Evolutionary conservation across 2,329 filamentous ascomycete genomes (phyloP).

Genomic region (Dactylellina parvicollis): DNA sequence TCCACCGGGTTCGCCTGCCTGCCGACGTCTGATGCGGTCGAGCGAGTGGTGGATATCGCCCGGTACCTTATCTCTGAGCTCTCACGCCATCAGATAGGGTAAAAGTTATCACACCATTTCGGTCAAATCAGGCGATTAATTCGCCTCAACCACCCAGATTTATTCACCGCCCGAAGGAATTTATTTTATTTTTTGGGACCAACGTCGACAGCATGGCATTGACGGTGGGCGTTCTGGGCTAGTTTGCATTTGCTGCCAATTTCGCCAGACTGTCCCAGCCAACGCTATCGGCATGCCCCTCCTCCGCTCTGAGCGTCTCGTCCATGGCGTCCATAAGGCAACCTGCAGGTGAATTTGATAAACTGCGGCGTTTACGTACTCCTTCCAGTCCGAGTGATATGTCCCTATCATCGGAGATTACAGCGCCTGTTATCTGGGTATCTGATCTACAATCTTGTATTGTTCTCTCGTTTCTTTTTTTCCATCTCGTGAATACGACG

Average conservation of each 20-base stretch:
- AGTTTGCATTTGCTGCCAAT: not conserved
- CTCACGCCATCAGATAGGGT: slow-evolving; percentile 54
- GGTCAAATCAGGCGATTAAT: slow-evolving; percentile 47
- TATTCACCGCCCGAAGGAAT: too few species aligned
- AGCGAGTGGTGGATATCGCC: slow-evolving; percentile 42
- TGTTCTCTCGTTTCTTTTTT: slow-evolving; percentile 1
- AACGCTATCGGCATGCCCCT: slow-evolving; percentile 39
- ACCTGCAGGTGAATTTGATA: slow-evolving; percentile 30
- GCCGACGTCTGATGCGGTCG: slow-evolving; percentile 30
- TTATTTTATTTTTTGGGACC: too few species aligned
- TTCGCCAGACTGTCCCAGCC: slow-evolving; percentile 11
- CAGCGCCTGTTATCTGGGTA: slow-evolving; percentile 40
- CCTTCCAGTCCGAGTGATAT: slow-evolving; percentile 1
- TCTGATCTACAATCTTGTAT: slow-evolving; percentile 49
- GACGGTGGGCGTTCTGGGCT: too few species aligned
- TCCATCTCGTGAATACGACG: not conserved
- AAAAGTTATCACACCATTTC: slow-evolving; percentile 53
- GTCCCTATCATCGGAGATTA: slow-evolving; percentile 51
- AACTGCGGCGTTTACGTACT: slow-evolving; percentile 36
- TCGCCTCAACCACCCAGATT: slow-evolving; percentile 40
- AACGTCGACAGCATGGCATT: too few species aligned
- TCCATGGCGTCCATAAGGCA: slow-evolving; percentile 11
- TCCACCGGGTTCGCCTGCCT: slow-evolving; percentile 53
- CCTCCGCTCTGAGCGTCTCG: slow-evolving; percentile 18
- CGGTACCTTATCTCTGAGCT: slow-evolving; percentile 49